A percentile compares a stretch with the other conserved stretches of the same genome.
Conservation (phyloP, 768 basidiomycete genomes). For the Russula abietina region DNA sequence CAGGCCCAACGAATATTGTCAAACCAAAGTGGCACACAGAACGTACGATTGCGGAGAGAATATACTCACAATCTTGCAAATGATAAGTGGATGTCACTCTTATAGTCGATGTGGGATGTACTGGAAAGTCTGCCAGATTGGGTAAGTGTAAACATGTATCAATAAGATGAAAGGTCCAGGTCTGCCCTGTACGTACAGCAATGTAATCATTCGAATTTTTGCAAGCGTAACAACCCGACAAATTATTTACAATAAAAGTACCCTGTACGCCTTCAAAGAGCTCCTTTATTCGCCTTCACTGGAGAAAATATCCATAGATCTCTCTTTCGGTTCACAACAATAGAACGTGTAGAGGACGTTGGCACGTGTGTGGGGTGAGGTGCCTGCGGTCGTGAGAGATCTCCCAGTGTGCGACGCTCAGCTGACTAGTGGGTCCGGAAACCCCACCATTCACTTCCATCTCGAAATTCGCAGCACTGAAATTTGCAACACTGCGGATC, state of each 20-base stretch:
- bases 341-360: background rate
- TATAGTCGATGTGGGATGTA: constrained; percentile 7
- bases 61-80: constrained; percentile 49
- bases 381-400: constrained; percentile 7
- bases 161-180: background rate
- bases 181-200: no score
- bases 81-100: constrained; percentile 36
- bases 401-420: no score
- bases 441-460: background rate
- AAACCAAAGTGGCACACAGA: constrained; percentile 9
- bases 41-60: constrained; percentile 22
- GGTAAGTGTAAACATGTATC: constrained; percentile 21
- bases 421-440: background rate
- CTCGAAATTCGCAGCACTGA: background rate
- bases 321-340: background rate
- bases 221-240: background rate
- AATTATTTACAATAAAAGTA: background rate
- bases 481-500: background rate
- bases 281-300: background rate
- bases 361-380: constrained; percentile 14
- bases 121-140: background rate
- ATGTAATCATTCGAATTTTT: background rate
- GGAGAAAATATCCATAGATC: background rate
- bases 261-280: background rate
- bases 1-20: background rate